A percentile compares a stretch with the other conserved stretches of the same genome.
These are phyloP conservation scores for Trifolium subterraneum DNA, from an alignment of 306 rosid species.

Conservation along the genomic window DNA sequence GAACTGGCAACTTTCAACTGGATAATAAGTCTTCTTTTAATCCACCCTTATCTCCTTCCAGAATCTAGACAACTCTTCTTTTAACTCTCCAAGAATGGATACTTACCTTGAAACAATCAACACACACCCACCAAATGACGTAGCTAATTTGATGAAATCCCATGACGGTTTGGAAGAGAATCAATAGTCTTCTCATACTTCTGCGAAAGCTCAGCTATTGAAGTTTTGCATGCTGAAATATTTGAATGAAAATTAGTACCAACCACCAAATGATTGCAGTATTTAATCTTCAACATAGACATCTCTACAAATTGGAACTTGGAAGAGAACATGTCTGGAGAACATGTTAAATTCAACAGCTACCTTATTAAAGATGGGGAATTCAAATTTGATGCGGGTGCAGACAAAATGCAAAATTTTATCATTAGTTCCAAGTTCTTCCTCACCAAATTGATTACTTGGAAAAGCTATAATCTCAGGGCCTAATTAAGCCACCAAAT, in stretches of 20 bases:
- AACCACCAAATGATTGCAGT: conserved; percentile 19
- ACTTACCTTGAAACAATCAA: conserved; percentile 43
- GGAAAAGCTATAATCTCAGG: no score
- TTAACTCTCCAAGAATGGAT: conserved; percentile 12
- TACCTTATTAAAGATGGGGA: no score
- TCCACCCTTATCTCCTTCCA: conserved; percentile 10
- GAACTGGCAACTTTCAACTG: no score
- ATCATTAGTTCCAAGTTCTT: no score
- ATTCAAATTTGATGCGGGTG: no score
- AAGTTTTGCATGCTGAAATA: conserved; percentile 74
- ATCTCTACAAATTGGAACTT: no score
- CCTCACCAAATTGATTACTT: no score
- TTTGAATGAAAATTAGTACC: conserved; percentile 27
- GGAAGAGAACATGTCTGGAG: no score
- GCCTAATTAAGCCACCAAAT: no score
- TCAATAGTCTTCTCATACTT: conserved; percentile 73
- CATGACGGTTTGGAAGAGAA: conserved; percentile 66
- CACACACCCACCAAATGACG: conserved; percentile 31
- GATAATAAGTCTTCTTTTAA: not conserved
- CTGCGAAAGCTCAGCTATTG: conserved; percentile 70
- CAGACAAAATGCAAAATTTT: no score
- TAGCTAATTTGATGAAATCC: conserved; percentile 62
- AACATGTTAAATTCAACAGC: no score
- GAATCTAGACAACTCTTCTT: not conserved
- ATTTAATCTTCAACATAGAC: no score